Conservation (phyloP, 1,284 basidiomycete genomes). For the Cystobasidium slooffiae region DNA sequence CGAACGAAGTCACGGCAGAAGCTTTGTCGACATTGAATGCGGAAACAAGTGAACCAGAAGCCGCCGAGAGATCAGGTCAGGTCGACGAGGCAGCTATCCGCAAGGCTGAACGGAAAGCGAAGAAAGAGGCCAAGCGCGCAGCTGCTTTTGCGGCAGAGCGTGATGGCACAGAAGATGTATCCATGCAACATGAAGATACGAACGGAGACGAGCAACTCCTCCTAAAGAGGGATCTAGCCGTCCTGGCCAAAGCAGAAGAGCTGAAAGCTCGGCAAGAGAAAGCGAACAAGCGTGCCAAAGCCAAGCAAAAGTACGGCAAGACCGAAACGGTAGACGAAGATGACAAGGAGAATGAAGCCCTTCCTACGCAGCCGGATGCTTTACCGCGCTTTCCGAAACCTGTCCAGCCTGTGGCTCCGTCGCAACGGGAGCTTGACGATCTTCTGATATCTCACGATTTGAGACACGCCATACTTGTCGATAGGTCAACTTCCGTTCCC, state of each 20-base stretch:
- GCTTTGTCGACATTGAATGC: background rate
- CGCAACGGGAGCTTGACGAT: conserved; percentile 35
- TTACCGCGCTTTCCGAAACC: conserved; percentile 43
- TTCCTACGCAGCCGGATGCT: conserved; percentile 29
- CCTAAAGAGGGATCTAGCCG: conserved; percentile 1
- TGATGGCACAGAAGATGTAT: background rate
- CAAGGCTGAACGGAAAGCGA: conserved; percentile 12
- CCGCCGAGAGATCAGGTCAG: background rate
- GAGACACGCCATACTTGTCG: conserved; percentile 26
- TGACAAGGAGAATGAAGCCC: conserved; percentile 4
- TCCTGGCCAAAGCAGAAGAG: conserved; percentile 24
- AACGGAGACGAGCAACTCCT: conserved; percentile 8
- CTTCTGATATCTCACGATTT: conserved; percentile 41
- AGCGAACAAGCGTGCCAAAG: conserved; percentile 36
- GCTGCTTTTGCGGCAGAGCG: background rate
- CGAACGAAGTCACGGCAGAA: background rate
- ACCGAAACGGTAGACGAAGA: background rate
- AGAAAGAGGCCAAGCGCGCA: conserved; percentile 19
- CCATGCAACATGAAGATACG: background rate
- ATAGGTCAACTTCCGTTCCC: background rate
- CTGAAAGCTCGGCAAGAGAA: conserved; percentile 32
- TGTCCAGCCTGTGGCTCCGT: conserved; percentile 22
- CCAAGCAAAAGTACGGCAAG: conserved; percentile 15
- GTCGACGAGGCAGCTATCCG: background rate
- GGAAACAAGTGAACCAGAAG: background rate